Percentiles rank a stretch among this genome's conserved stretches.
Conservation (phyloP, 2,329 filamentous ascomycete species). For the Elsinoe ampelina region DNA sequence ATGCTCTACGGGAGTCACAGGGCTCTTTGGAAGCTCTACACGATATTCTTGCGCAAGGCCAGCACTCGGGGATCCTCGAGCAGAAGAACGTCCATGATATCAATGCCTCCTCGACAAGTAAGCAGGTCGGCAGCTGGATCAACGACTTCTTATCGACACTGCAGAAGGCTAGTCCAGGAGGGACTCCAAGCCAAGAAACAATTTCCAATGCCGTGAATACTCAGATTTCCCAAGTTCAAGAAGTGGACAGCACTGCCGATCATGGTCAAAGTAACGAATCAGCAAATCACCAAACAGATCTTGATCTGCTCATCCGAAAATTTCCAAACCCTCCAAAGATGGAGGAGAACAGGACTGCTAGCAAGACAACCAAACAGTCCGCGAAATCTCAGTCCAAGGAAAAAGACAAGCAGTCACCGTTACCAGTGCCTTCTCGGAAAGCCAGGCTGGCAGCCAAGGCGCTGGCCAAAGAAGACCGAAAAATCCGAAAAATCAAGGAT, state of each 20-base stretch:
- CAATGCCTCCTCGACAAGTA: background rate
- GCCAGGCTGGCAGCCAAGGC: background rate
- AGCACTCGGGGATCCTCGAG: background rate
- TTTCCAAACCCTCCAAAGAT: too few relatives aligned
- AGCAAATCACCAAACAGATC: too few relatives aligned
- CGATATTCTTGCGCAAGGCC: background rate
- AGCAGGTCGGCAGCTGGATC: slow-evolving; percentile 1
- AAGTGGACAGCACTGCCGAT: background rate
- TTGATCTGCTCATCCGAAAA: too few relatives aligned
- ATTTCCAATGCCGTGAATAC: background rate
- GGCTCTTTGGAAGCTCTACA: background rate
- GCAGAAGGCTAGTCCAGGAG: background rate
- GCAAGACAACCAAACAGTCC: too few relatives aligned
- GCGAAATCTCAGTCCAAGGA: too few relatives aligned
- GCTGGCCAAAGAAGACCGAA: background rate
- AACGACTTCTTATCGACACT: background rate
- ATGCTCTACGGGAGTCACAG: background rate
- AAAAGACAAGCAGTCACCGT: background rate
- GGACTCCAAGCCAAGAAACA: background rate
- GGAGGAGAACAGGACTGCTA: too few relatives aligned
- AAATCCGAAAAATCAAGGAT: background rate
- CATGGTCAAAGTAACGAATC: too few relatives aligned
- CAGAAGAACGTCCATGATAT: background rate
- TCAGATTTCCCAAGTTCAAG: background rate
- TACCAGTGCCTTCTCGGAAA: background rate